These are phyloP conservation scores for Collybia mongolica DNA, from an alignment of 768 basidiomycete species.

Conservation along the genomic window DNA sequence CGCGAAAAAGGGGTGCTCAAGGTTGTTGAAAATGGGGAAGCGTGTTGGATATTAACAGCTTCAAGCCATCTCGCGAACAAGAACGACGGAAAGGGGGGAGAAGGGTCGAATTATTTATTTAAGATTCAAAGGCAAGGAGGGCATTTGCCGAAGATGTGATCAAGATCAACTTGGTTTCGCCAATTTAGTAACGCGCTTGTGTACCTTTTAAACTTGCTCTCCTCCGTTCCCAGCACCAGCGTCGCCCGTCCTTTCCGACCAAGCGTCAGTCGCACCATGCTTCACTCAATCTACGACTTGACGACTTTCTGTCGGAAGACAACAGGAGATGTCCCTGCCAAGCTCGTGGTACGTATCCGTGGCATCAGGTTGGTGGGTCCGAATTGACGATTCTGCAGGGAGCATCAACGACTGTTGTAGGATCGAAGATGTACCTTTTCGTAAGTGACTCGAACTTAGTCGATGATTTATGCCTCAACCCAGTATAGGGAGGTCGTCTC, in stretches of 20 bases:
- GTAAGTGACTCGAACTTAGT: constrained; percentile 40
- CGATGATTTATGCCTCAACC: background rate
- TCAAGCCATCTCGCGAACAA: too few relatives aligned
- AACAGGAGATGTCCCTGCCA: constrained; percentile 83
- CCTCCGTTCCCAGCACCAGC: constrained; percentile 9
- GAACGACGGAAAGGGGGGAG: too few relatives aligned
- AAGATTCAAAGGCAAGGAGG: too few relatives aligned
- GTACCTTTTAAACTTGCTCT: background rate
- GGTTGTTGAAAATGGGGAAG: too few relatives aligned
- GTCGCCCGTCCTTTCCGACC: constrained; percentile 14
- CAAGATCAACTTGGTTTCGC: too few relatives aligned
- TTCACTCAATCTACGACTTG: constrained; percentile 86
- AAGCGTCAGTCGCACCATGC: constrained; percentile 27
- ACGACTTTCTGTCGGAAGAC: constrained; percentile 85
- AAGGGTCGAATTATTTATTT: too few relatives aligned
- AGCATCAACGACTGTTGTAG: constrained; percentile 87
- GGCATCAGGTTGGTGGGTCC: background rate
- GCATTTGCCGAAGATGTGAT: too few relatives aligned
- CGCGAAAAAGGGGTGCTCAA: too few relatives aligned
- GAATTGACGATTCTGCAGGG: constrained; percentile 45
- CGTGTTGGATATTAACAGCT: too few relatives aligned
- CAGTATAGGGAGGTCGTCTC: constrained; percentile 73
- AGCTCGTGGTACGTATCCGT: constrained; percentile 68
- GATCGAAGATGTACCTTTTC: constrained; percentile 87
- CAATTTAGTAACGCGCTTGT: too few relatives aligned